phyloP scores from a whole-genome alignment of 129 eudicot genomes.

The Scalesia atractyloides region DNA sequence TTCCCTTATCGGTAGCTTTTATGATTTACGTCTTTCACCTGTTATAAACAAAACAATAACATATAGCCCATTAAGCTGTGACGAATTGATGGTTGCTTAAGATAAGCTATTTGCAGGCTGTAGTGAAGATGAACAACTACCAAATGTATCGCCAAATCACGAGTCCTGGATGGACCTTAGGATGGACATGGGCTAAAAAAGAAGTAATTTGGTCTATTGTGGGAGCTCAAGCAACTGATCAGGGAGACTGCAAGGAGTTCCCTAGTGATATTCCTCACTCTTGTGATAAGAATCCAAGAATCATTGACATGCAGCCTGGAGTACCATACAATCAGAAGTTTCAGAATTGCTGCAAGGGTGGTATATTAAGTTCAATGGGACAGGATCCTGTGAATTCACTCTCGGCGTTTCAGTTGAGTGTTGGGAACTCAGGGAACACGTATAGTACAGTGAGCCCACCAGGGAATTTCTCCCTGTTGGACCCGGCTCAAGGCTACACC shows the following conservation, averaged over 20 bases:
- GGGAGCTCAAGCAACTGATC: conserved; percentile 52
- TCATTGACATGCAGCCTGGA: conserved; percentile 38
- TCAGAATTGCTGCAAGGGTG: conserved; percentile 45
- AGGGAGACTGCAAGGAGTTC: conserved; percentile 50
- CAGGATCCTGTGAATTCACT: conserved; percentile 37
- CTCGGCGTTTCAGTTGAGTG: conserved; percentile 40
- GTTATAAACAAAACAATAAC: background rate
- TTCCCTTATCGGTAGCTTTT: background rate
- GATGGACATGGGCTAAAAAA: conserved; percentile 47
- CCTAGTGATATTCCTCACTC: conserved; percentile 38
- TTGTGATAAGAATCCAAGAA: conserved; percentile 42
- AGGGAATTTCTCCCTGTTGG: conserved; percentile 38
- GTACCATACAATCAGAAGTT: conserved; percentile 46
- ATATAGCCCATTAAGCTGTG: background rate
- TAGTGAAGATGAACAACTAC: conserved; percentile 42
- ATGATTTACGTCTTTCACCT: background rate
- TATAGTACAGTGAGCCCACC: conserved; percentile 36
- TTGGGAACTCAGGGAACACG: conserved; percentile 41
- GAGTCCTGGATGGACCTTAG: conserved; percentile 53
- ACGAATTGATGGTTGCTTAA: background rate
- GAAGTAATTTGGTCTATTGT: conserved; percentile 50
- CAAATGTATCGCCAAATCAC: conserved; percentile 48
- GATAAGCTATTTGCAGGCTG: conserved; percentile 22
- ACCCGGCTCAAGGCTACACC: conserved; percentile 39
- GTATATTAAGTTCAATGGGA: conserved; percentile 38